Conservation (phyloP, 257 asterid species). For the Solanum rostratum region DNA sequence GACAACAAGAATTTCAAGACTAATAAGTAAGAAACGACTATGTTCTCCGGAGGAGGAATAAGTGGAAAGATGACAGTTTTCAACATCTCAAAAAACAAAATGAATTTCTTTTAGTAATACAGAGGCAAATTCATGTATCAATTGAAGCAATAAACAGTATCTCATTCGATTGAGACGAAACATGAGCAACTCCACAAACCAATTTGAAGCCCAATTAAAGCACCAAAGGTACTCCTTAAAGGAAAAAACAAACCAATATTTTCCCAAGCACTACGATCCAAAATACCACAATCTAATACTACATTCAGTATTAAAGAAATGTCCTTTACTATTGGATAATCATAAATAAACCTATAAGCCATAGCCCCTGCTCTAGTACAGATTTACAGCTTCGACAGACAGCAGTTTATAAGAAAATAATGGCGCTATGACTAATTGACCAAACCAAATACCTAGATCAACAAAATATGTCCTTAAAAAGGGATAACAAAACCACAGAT, state of each 20-base stretch:
- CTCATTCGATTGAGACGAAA: not conserved
- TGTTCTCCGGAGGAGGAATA: not conserved
- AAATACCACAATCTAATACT: not conserved
- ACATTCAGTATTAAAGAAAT: not conserved
- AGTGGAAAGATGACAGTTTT: too few species aligned
- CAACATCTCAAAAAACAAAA: not conserved
- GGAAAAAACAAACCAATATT: not conserved
- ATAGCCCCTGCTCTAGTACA: not conserved
- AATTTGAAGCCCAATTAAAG: not conserved
- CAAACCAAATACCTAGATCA: not conserved
- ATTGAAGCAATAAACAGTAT: not conserved
- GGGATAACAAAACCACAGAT: not conserved
- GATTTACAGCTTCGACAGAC: not conserved
- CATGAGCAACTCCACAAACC: not conserved
- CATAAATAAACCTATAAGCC: not conserved
- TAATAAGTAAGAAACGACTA: not conserved
- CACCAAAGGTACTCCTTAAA: not conserved
- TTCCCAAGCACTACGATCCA: not conserved
- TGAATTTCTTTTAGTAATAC: not conserved
- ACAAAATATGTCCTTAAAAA: not conserved
- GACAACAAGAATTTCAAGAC: not conserved
- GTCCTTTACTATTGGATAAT: not conserved
- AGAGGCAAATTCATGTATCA: not conserved
- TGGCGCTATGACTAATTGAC: not conserved
- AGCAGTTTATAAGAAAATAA: not conserved